Evolutionary conservation across 495 filamentous ascomycete genomes (phyloP).

Genomic region (Aspergillus nanangensis): DNA sequence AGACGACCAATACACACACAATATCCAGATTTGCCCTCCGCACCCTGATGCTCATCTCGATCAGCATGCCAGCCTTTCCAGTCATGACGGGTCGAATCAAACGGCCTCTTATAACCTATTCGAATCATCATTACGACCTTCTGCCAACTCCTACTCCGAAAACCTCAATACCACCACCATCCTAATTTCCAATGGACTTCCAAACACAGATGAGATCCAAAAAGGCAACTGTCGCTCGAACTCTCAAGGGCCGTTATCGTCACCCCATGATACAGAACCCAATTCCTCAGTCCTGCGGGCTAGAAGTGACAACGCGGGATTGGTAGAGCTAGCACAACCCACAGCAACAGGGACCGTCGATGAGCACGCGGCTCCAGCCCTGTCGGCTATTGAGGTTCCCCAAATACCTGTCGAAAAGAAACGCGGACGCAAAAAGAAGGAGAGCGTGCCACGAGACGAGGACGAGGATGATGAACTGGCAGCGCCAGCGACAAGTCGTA

Average conservation of each 20-base stretch:
- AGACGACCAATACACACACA: conserved; percentile 7
- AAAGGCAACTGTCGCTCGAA: conserved; percentile 17
- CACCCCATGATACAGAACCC: conserved; percentile 40
- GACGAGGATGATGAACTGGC: conserved; percentile 33
- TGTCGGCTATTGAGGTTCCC: conserved; percentile 14
- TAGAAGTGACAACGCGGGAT: conserved; percentile 19
- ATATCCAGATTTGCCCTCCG: conserved; percentile 4
- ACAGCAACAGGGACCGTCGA: conserved; percentile 18
- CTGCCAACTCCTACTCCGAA: conserved; percentile 1
- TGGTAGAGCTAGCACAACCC: conserved; percentile 15
- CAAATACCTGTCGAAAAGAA: conserved; percentile 22
- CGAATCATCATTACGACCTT: conserved; percentile 16
- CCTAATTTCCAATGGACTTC: conserved; percentile 5
- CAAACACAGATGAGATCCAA: conserved; percentile 11
- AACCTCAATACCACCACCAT: conserved; percentile 2
- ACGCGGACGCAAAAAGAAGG: conserved; percentile 30
- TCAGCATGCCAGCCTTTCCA: not conserved
- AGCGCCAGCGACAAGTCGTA: not conserved
- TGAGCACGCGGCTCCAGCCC: conserved; percentile 22
- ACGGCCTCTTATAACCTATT: conserved; percentile 22
- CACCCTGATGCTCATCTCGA: not conserved
- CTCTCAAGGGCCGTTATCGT: conserved; percentile 22
- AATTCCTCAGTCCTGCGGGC: conserved; percentile 31
- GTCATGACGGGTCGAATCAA: conserved; percentile 6
- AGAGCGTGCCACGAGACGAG: conserved; percentile 14